A percentile compares a stretch with the other conserved stretches of the same genome.
These are phyloP conservation scores for Globisporangium splendens DNA, from an alignment of 352 stramenopile species.

Conservation along the genomic window DNA sequence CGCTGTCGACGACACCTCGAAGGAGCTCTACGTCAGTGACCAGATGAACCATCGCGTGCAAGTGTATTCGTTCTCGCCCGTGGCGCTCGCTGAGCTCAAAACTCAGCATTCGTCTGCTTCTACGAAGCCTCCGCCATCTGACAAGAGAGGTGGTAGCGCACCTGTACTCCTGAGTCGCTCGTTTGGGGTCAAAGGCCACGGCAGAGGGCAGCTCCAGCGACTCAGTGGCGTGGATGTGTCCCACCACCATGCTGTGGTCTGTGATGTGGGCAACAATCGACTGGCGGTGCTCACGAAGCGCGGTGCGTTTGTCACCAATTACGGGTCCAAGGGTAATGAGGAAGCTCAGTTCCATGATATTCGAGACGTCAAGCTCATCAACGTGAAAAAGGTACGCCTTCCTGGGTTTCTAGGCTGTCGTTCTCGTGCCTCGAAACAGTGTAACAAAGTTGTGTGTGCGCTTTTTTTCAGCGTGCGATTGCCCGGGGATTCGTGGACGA, in stretches of 20 bases:
- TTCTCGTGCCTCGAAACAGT: too few species aligned
- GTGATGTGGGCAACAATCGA: conserved; percentile 48
- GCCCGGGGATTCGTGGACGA: conserved; percentile 34
- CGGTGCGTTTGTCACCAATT: conserved; percentile 40
- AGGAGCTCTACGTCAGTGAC: conserved; percentile 66
- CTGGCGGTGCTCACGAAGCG: conserved; percentile 56
- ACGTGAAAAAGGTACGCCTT: conserved; percentile 52
- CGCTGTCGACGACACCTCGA: conserved; percentile 46
- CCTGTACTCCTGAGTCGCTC: conserved; percentile 13
- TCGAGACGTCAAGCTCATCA: conserved; percentile 49
- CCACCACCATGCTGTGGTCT: conserved; percentile 68
- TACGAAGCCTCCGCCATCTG: neutral
- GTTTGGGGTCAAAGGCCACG: conserved; percentile 32
- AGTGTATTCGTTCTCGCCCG: conserved; percentile 32
- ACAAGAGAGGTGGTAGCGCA: neutral
- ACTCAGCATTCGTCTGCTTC: conserved; percentile 1
- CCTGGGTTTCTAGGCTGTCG: too few species aligned
- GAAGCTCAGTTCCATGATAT: conserved; percentile 42
- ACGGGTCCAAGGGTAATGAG: conserved; percentile 36
- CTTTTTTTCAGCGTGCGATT: conserved; percentile 27
- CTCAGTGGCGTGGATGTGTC: conserved; percentile 48
- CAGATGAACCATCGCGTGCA: conserved; percentile 43
- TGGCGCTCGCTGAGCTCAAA: conserved; percentile 6
- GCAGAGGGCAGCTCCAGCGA: conserved; percentile 31
- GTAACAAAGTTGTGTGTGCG: neutral